Evolutionary conservation across 1,284 basidiomycete genomes (phyloP).

Genomic region (Heterobasidion annosum): DNA sequence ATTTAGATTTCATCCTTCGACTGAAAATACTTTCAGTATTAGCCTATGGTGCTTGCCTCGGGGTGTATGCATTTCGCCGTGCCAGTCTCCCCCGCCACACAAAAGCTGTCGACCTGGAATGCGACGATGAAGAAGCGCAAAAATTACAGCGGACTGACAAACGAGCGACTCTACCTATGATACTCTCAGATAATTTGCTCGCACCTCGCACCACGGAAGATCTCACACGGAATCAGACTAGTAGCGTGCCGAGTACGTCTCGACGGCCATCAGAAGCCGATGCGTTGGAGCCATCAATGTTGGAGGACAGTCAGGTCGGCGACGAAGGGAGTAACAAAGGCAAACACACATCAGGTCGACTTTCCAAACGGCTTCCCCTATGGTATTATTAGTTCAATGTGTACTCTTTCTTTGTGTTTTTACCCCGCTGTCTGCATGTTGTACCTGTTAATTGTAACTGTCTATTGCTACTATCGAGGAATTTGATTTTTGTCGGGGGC

Average conservation of each 20-base stretch:
- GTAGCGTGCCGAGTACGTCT: not conserved
- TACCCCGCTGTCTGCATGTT: not conserved
- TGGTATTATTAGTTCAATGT: not conserved
- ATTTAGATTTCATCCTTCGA: not conserved
- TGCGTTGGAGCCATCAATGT: not conserved
- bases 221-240: not conserved
- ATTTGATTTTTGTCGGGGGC: not conserved
- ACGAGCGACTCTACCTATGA: slow-evolving; percentile 1
- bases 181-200: not conserved
- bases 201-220: not conserved
- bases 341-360: not conserved
- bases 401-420: not conserved
- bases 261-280: not conserved
- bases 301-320: not conserved
- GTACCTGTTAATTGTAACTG: not conserved
- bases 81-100: not conserved
- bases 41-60: slow-evolving; percentile 12
- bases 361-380: not conserved
- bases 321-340: not conserved
- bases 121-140: not conserved
- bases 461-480: not conserved
- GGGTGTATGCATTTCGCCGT: slow-evolving; percentile 6
- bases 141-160: not conserved
- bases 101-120: not conserved
- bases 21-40: slow-evolving; percentile 8